Percentiles rank a stretch among this genome's conserved stretches.
These are phyloP conservation scores for Nemania sp. DNA, from an alignment of 2,329 filamentous ascomycete species.

Conservation along the genomic window DNA sequence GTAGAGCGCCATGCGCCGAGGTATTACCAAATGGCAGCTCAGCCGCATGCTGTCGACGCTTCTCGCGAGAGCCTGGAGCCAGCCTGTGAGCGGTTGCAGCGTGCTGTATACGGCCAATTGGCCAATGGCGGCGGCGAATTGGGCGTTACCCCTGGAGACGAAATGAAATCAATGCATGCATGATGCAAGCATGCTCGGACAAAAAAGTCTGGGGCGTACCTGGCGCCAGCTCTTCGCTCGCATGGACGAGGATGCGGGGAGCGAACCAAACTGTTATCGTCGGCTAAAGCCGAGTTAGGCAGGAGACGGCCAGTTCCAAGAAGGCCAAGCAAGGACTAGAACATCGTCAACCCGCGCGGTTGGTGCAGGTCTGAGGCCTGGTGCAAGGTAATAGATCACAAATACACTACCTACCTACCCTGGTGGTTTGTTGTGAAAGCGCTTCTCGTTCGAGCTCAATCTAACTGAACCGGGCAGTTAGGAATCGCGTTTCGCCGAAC, in stretches of 20 bases:
- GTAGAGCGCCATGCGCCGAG: not conserved
- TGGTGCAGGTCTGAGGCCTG: constrained; percentile 30
- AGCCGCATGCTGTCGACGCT: constrained; percentile 15
- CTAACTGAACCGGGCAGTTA: constrained; percentile 25
- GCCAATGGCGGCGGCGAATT: constrained; percentile 15
- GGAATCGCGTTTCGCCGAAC: not conserved
- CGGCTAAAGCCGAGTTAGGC: constrained; percentile 31
- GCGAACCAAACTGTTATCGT: constrained; percentile 20
- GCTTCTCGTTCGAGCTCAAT: constrained; percentile 10
- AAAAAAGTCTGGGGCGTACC: constrained; percentile 12
- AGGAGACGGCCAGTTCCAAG: constrained; percentile 47
- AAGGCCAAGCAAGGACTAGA: constrained; percentile 1
- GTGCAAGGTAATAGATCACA: not conserved
- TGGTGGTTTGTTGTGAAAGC: not conserved
- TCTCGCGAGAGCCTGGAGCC: constrained; percentile 12
- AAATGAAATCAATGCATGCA: constrained; percentile 18
- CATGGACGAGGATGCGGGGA: constrained; percentile 9
- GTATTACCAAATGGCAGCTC: constrained; percentile 22
- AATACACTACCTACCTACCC: no score
- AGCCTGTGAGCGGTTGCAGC: not conserved
- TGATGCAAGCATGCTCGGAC: no score
- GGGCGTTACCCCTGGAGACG: constrained; percentile 2
- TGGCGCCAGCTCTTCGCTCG: constrained; percentile 4
- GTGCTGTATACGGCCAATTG: not conserved
- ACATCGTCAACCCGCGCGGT: constrained; percentile 34